These are phyloP conservation scores for Syncephalastrum monosporum DNA, from an alignment of 371 early-diverging fungal genomes.

Conservation along the genomic window DNA sequence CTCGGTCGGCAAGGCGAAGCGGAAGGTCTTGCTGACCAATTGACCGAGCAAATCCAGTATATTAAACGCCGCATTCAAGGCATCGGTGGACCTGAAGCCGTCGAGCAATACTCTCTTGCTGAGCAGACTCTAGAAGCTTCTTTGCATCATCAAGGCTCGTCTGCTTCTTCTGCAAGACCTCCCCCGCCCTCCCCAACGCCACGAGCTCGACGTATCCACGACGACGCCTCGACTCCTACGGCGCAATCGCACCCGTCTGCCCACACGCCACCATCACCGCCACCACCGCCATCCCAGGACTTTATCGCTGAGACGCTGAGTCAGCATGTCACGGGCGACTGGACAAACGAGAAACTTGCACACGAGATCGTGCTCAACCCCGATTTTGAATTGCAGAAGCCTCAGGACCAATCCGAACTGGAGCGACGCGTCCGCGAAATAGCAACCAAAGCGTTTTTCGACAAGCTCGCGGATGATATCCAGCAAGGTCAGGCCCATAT, in stretches of 20 bases:
- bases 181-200: slow-evolving; percentile 26
- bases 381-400: slow-evolving; percentile 57
- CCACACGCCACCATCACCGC: not conserved
- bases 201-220: slow-evolving; percentile 11
- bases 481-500: slow-evolving; percentile 31
- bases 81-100: slow-evolving; percentile 25
- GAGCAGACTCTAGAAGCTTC: slow-evolving; percentile 21
- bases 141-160: not conserved
- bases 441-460: slow-evolving; percentile 68
- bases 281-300: slow-evolving; percentile 1
- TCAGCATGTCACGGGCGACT: no score
- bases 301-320: slow-evolving; percentile 7
- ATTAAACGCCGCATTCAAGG: slow-evolving; percentile 28
- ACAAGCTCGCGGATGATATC: slow-evolving; percentile 54
- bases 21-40: slow-evolving; percentile 51
- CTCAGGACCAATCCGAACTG: slow-evolving; percentile 28
- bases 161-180: slow-evolving; percentile 11
- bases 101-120: slow-evolving; percentile 18
- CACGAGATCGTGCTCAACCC: slow-evolving; percentile 82
- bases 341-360: slow-evolving; percentile 67
- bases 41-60: slow-evolving; percentile 52
- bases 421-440: slow-evolving; percentile 54
- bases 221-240: not conserved
- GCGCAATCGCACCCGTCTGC: not conserved
- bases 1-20: slow-evolving; percentile 58